Percentiles rank a stretch among this genome's conserved stretches.
phyloP scores from a whole-genome alignment of 345 rosid species.

The Rhizophora mangle region DNA sequence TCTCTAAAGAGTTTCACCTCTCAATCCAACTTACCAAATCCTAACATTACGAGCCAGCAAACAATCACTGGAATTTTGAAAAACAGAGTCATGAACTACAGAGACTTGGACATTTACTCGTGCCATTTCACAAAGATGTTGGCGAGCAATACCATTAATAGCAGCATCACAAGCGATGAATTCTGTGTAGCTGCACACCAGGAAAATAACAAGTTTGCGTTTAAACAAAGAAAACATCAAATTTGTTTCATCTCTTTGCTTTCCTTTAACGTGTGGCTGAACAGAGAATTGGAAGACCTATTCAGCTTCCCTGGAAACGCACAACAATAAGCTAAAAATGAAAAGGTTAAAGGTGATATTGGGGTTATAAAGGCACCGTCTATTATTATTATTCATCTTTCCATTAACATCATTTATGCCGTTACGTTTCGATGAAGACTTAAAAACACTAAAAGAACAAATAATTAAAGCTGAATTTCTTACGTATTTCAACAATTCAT shows the following conservation, averaged over 20 bases:
- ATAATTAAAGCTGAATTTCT: no score
- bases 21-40: conserved; percentile 74
- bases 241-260: no score
- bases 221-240: background rate
- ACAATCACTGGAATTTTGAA: conserved; percentile 10
- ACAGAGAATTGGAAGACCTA: conserved; percentile 33
- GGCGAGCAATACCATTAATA: conserved; percentile 53
- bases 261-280: no score
- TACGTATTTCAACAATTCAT: no score
- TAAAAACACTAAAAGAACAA: no score
- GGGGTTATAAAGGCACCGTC: no score
- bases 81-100: background rate
- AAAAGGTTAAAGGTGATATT: no score
- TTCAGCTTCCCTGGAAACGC: no score
- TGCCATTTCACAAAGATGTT: conserved; percentile 68
- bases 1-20: conserved; percentile 43
- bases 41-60: conserved; percentile 19
- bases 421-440: no score
- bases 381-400: no score
- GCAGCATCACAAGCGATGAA: conserved; percentile 92
- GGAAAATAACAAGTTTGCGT: background rate
- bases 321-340: no score
- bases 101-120: conserved; percentile 39
- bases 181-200: conserved; percentile 69
- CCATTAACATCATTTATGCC: no score